Evolutionary conservation across 768 basidiomycete genomes (phyloP), one percentile per base, ranked within the genome.

Genomic region (Clathrus columnatus): DNA sequence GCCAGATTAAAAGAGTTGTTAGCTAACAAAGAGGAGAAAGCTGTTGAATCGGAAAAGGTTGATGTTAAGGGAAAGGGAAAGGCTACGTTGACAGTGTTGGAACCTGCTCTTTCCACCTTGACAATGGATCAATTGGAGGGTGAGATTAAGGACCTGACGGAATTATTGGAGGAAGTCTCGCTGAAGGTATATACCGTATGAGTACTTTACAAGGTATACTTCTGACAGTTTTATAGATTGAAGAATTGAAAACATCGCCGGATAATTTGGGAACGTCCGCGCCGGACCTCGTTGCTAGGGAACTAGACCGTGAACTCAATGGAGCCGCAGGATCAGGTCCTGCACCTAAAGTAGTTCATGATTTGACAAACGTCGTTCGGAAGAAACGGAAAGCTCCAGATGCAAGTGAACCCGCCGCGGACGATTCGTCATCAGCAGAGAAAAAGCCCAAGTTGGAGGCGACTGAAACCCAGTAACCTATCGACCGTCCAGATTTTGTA

Each of bases 241-340:
- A 96, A 51, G 94, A 97, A 62, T 75, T 96, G 28, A 94, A 90
- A 70, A 81, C 83, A 4, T 76, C 83, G 5, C 92, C 92, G 0
- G 79, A 89, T 16, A 65, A 73, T 7, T 64, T 74, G 1, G 68
- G 64, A 21, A 69, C 70, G 29, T 81, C 82, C 30, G 87, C 86
- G 1, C 85, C 86, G 1, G 84, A 76, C n/a, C 63, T 85, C 56
- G 88, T 73, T 18, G 85, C 85, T 16, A 81, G 76, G 60, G 85
- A 79, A 2, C 72, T 91, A 20, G 88, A 91, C 61, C 72, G 73
- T 48, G 88, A 86, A 58, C 74, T 91, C 24, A 51, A 51, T 32
- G 51, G 57, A 18, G 23, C 57, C 5, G 68, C 67, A 29, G 68
- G 62, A 16, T 56, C 72, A 1, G 63, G 74, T 17, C 61, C 73